Evolutionary conservation across 495 filamentous ascomycete genomes (phyloP).

Genomic region (Aspergillus sparsus): DNA sequence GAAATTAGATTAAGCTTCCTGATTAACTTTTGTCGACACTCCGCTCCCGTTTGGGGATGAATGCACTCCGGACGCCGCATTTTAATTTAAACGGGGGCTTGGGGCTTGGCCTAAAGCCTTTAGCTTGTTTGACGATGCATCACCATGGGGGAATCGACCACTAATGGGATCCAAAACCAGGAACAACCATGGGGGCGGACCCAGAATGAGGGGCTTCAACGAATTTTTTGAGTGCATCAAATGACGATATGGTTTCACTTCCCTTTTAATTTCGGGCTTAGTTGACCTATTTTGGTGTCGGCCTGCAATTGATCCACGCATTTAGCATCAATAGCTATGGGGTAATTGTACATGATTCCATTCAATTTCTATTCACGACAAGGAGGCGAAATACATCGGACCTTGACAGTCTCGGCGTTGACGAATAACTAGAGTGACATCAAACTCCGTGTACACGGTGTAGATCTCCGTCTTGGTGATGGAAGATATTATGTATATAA

Average conservation of each 20-base stretch:
- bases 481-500: background rate
- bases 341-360: background rate
- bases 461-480: background rate
- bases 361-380: background rate
- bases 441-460: background rate
- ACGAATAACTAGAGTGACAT: background rate
- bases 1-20: slow-evolving; percentile 8
- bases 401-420: background rate
- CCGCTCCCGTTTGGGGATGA: slow-evolving; percentile 9
- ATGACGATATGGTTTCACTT: background rate
- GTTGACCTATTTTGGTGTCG: background rate
- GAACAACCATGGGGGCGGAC: background rate
- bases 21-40: background rate
- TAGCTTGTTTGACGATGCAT: background rate
- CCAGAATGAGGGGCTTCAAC: background rate
- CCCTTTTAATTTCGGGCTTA: slow-evolving; percentile 4
- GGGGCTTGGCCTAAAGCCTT: background rate
- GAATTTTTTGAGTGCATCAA: background rate
- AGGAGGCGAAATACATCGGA: background rate
- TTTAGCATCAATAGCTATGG: background rate
- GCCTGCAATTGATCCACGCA: background rate
- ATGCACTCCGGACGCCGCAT: slow-evolving; percentile 1
- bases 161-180: background rate
- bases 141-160: background rate
- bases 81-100: background rate